Base-by-base conservation (phyloP, 208 protist genomes). In the Trypanosoma mega region DNA sequence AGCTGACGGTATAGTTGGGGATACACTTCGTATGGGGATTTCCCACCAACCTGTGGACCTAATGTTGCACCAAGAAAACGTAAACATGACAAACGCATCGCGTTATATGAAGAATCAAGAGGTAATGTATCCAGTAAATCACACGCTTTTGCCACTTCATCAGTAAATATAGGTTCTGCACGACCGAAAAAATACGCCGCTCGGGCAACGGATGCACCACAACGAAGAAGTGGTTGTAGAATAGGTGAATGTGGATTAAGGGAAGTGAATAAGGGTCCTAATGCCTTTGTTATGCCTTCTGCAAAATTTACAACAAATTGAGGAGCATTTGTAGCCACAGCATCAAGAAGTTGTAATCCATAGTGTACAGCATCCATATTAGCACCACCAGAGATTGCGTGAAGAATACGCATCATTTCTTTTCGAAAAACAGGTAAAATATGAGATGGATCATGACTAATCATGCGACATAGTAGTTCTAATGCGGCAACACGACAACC, bases 391-490 rank as follows among this genome's bases (percentile, higher is more conserved):
- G 71, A 74, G 7, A 95, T 68, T 12, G 77, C 65, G 51, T 87
- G 72, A 9, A 95, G 31, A 44, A 89, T 78, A 1, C 72, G 72
- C 9, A 86, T 59, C 64, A 95, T 79, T 55, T 90, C 80, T 49
- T 91, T 82, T 0, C 88, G 74, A 45, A 95, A 63, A 20, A 82
- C 78, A 3, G 82, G 88, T 24, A 95, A 72, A 56, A 92, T 92
- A 69, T 91, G 81, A 9, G 88, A 92, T 2, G 82, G 85, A 72
- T 92, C 79, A 62, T 92, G 87, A 33, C 50, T 67, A 46, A 90
- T 78, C 85, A 95, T 89, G 44, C 76, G 68, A 51, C 88, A 95
- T 1, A 95, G 72, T 68, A 88, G 83, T 63, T 84, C 76, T 1
- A 79, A 68, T 11, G 82, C 83, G 14, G 82, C 85, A 37, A 92